Evolutionary conservation across 1,284 basidiomycete species (phyloP).

Genomic region (Microbotryomycetes sp.): DNA sequence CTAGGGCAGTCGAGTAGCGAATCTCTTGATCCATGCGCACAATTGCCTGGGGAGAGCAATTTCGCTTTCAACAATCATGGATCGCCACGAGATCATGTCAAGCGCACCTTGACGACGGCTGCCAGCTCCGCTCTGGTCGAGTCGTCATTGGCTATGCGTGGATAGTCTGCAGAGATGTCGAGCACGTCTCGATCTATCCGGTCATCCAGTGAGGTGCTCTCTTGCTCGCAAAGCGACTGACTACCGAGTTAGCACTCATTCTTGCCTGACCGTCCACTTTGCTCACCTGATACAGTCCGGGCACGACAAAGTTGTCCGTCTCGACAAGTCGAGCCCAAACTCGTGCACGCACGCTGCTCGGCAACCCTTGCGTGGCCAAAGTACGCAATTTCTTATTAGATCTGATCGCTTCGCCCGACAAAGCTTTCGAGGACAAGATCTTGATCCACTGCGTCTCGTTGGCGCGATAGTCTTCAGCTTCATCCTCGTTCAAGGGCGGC

Average conservation of each 20-base stretch:
- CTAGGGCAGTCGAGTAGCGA: constrained; percentile 53
- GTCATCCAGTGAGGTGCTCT: neutral
- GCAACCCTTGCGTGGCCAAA: constrained; percentile 68
- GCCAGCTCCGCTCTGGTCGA: neutral
- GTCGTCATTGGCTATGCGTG: neutral
- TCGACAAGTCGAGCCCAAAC: constrained; percentile 78
- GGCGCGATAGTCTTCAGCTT: constrained; percentile 28
- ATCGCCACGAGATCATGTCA: no score
- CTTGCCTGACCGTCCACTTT: no score
- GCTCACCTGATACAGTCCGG: constrained; percentile 64
- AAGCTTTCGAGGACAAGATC: constrained; percentile 30
- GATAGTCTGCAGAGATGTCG: neutral
- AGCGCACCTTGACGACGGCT: neutral
- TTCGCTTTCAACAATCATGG: no score
- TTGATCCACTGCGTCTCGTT: constrained; percentile 33
- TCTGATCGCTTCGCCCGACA: constrained; percentile 51
- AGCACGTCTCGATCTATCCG: neutral
- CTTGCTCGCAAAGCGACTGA: neutral
- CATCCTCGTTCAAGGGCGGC: neutral
- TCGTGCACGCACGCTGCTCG: constrained; percentile 70
- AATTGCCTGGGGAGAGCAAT: constrained; percentile 37
- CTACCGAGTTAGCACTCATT: no score
- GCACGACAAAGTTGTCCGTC: constrained; percentile 58
- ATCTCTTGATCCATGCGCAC: constrained; percentile 51
- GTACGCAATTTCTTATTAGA: constrained; percentile 80